Percentiles rank a stretch among this genome's conserved stretches.
Evolutionary conservation across 1,284 basidiomycete species (phyloP).

Genomic region (Rhodotorula sp.): DNA sequence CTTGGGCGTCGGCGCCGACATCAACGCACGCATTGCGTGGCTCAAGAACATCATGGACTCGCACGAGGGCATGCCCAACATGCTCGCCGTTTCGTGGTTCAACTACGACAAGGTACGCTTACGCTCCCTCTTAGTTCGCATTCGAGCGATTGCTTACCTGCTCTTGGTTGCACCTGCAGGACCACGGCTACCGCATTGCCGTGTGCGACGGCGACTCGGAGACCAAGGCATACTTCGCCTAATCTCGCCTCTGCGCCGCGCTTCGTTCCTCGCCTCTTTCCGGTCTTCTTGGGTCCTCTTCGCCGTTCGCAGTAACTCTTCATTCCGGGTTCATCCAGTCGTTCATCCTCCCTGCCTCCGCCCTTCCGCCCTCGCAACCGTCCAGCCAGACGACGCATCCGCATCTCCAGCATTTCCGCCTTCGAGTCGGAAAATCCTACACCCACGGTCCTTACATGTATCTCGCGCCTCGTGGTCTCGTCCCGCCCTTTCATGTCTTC

Average conservation of each 20-base stretch:
- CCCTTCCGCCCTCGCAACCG: background rate
- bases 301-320: background rate
- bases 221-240: slow-evolving; percentile 34
- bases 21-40: slow-evolving; percentile 46
- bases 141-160: background rate
- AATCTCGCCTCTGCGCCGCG: slow-evolving; percentile 1
- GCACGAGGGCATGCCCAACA: slow-evolving; percentile 44
- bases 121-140: too few species aligned
- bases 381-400: background rate
- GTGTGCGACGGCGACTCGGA: slow-evolving; percentile 30
- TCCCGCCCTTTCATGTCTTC: background rate
- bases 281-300: background rate
- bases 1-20: slow-evolving; percentile 39
- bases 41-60: slow-evolving; percentile 44
- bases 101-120: slow-evolving; percentile 43
- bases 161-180: slow-evolving; percentile 13
- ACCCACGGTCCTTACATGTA: slow-evolving; percentile 4
- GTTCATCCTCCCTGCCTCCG: background rate
- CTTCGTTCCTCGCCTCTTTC: background rate
- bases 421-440: background rate
- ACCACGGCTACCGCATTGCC: slow-evolving; percentile 43
- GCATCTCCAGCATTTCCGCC: background rate
- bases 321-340: background rate
- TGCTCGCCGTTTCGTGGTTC: slow-evolving; percentile 49
- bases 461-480: background rate